A percentile compares a stretch with the other conserved stretches of the same genome.
Evolutionary conservation across 31 red algal species (phyloP).

Genomic region (Porphyra umbilicalis): DNA sequence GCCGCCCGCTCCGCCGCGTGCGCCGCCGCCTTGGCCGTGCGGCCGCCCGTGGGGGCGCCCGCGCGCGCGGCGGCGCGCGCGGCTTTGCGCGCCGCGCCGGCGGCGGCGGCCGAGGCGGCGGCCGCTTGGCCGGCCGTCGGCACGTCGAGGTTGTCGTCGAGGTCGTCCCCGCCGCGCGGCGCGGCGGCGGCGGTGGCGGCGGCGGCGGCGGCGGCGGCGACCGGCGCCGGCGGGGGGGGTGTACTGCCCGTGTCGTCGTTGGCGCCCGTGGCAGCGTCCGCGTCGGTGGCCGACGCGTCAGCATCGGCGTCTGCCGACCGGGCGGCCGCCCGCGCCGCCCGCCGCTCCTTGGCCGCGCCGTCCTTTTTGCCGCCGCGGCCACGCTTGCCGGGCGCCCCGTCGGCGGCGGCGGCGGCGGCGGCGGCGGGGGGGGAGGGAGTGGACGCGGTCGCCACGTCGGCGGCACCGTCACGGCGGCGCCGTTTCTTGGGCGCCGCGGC

Average conservation of each 20-base stretch:
- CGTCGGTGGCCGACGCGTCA: background rate
- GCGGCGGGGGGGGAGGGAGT: no score
- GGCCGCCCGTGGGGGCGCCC: background rate
- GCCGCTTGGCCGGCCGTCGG: background rate
- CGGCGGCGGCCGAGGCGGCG: background rate
- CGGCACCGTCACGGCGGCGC: no score
- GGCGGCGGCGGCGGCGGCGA: background rate
- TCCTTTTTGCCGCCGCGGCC: background rate
- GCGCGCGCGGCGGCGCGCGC: background rate
- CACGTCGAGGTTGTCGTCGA: background rate
- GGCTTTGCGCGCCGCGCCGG: background rate
- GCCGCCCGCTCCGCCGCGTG: background rate
- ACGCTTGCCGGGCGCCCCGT: background rate
- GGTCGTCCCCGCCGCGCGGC: background rate
- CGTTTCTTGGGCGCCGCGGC: no score
- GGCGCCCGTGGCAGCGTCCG: background rate
- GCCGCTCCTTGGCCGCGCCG: background rate
- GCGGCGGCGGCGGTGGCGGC: background rate
- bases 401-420: no score
- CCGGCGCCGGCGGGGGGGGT: no score
- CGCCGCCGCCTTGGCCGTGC: background rate
- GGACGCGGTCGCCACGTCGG: no score
- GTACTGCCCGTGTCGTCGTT: no score
- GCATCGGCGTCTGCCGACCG: no score
- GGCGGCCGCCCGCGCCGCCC: no score